Evolutionary conservation across 2,329 filamentous ascomycete genomes (phyloP).

Genomic region (Penicillium sclerotigenum): DNA sequence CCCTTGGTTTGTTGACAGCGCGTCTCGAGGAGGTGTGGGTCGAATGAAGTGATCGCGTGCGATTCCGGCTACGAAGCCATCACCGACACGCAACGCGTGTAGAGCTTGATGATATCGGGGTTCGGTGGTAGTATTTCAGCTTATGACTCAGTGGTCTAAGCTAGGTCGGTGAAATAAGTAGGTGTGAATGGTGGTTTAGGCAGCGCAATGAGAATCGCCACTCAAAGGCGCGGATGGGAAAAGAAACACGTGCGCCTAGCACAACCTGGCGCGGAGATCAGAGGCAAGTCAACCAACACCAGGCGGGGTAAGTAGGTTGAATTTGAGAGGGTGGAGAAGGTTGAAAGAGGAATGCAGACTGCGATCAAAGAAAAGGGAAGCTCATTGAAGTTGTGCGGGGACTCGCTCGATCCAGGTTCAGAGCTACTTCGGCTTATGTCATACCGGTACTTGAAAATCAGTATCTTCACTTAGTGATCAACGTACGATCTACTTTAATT

Average conservation of each 20-base stretch:
- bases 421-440: slow-evolving; percentile 25
- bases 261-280: slow-evolving; percentile 12
- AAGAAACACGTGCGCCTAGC: slow-evolving; percentile 13
- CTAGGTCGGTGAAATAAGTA: background rate
- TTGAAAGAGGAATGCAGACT: slow-evolving; percentile 2
- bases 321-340: background rate
- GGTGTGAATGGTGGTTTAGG: slow-evolving; percentile 1
- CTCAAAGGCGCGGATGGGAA: slow-evolving; percentile 10
- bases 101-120: background rate
- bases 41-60: slow-evolving; percentile 22
- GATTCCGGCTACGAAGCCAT: slow-evolving; percentile 21
- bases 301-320: background rate
- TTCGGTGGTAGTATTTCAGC: too few species aligned
- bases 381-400: slow-evolving; percentile 19
- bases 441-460: slow-evolving; percentile 7
- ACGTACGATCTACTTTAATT: background rate
- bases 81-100: slow-evolving; percentile 23
- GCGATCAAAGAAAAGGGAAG: slow-evolving; percentile 13
- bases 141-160: background rate
- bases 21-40: slow-evolving; percentile 6
- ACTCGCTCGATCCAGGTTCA: slow-evolving; percentile 5
- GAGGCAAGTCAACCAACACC: slow-evolving; percentile 8
- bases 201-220: slow-evolving; percentile 19
- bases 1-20: background rate
- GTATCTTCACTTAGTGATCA: background rate